Conservation (phyloP, 2,329 filamentous ascomycete species). For the Trichoderma asperellum region DNA sequence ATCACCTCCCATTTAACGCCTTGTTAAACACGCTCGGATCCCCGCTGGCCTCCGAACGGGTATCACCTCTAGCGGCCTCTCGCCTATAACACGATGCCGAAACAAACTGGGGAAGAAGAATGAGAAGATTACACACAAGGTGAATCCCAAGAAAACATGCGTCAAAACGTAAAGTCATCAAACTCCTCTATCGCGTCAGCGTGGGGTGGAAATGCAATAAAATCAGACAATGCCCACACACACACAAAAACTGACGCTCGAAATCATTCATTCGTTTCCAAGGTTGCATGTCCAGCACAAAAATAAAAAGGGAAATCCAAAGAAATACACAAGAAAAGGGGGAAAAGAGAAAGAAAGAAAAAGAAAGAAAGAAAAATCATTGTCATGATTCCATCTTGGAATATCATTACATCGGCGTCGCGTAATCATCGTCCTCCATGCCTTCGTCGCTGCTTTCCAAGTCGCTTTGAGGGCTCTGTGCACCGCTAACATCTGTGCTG, state of each 20-base stretch:
- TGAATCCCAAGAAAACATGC: conserved; percentile 28
- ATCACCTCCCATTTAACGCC: conserved; percentile 19
- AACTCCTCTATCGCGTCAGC: conserved; percentile 38
- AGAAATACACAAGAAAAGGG: not conserved
- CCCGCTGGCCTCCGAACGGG: conserved; percentile 28
- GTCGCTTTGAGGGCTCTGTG: conserved; percentile 55
- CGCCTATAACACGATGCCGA: conserved; percentile 32
- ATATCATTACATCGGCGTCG: conserved; percentile 33
- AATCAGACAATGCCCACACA: conserved; percentile 30
- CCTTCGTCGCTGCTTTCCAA: conserved; percentile 60
- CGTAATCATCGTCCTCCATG: conserved; percentile 52
- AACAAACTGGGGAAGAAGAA: conserved; percentile 14
- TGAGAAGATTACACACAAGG: not conserved
- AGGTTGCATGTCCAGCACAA: not conserved
- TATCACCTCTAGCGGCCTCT: conserved; percentile 23
- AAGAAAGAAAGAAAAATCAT: not conserved
- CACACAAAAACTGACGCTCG: conserved; percentile 5
- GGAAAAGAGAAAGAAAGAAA: not conserved
- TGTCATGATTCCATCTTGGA: not conserved
- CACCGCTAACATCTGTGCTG: conserved; percentile 54
- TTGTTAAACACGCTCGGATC: conserved; percentile 26
- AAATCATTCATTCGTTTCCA: conserved; percentile 26
- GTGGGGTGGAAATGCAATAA: conserved; percentile 34
- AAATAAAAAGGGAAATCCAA: not conserved
- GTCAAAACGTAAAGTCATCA: conserved; percentile 32